phyloP scores from a whole-genome alignment of 2,329 filamentous ascomycete genomes.

The Phaeosphaeria sp. region DNA sequence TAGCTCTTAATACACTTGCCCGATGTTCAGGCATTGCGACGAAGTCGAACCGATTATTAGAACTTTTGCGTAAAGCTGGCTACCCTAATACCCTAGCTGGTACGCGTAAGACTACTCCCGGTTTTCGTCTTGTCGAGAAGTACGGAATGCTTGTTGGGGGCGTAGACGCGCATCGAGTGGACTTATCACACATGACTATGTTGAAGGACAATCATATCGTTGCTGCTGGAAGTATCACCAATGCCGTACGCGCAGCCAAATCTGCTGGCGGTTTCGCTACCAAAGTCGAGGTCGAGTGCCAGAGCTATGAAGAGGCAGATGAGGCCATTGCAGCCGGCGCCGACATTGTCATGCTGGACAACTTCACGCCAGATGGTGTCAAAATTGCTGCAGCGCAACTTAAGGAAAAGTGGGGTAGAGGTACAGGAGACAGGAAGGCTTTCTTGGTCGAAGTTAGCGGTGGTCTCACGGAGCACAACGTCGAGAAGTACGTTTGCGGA shows the following conservation, averaged over 20 bases:
- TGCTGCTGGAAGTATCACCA: constrained; percentile 81
- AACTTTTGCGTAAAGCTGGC: constrained; percentile 65
- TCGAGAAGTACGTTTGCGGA: constrained; percentile 75
- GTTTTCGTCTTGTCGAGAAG: constrained; percentile 94
- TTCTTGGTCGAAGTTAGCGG: constrained; percentile 91
- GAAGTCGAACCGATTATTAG: constrained; percentile 58
- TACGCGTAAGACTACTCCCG: constrained; percentile 95
- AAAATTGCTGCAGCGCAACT: constrained; percentile 75
- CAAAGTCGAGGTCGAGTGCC: constrained; percentile 96
- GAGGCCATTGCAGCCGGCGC: constrained; percentile 90
- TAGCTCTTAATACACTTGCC: constrained; percentile 88
- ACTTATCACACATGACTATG: constrained; percentile 93
- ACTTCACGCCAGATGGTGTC: constrained; percentile 83
- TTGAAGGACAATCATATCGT: constrained; percentile 99
- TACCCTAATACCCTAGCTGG: constrained; percentile 88
- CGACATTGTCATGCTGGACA: constrained; percentile 97
- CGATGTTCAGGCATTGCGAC: constrained; percentile 91
- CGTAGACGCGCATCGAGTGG: constrained; percentile 88
- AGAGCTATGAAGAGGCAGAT: constrained; percentile 84
- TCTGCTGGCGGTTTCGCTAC: constrained; percentile 85
- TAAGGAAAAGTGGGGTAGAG: constrained; percentile 77
- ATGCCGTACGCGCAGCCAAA: constrained; percentile 84
- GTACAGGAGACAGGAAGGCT: constrained; percentile 65
- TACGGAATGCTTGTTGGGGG: constrained; percentile 97
- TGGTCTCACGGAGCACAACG: constrained; percentile 84